phyloP scores from a whole-genome alignment of 805 yeast genomes.

The Candida maesae region DNA sequence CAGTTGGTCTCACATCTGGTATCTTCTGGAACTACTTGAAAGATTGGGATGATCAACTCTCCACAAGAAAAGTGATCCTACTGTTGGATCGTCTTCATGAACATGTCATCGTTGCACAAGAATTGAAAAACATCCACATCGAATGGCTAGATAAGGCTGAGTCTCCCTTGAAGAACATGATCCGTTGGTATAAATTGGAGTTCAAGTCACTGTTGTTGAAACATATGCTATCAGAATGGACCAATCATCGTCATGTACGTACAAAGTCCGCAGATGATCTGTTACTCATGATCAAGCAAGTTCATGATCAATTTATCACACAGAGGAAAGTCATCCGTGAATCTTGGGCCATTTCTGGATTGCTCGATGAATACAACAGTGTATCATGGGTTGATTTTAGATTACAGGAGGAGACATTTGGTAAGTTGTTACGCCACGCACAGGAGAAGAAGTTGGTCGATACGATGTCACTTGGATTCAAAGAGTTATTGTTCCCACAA shows the following conservation, averaged over 20 bases:
- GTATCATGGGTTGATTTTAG: constrained; percentile 3
- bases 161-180: constrained; percentile 9
- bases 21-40: constrained; percentile 22
- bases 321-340: constrained; percentile 11
- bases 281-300: constrained; percentile 4
- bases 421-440: constrained; percentile 9
- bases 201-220: constrained; percentile 10
- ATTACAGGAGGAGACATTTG: constrained; percentile 17
- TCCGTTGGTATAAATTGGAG: constrained; percentile 16
- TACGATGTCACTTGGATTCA: constrained; percentile 18
- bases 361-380: constrained; percentile 1
- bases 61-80: constrained; percentile 25
- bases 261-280: constrained; percentile 2
- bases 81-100: constrained; percentile 33
- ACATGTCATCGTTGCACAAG: constrained; percentile 35
- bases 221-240: constrained; percentile 9
- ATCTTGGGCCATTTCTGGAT: constrained; percentile 10
- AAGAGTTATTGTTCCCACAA: constrained; percentile 33
- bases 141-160: constrained; percentile 27
- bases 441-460: constrained; percentile 10
- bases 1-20: constrained; percentile 20
- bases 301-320: constrained; percentile 2
- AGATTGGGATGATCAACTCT: constrained; percentile 12
- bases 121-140: constrained; percentile 28
- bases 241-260: constrained; percentile 3